Percentiles rank a stretch among this genome's conserved stretches.
These are phyloP conservation scores for Dactylella cylindrospora DNA, from an alignment of 2,329 filamentous ascomycete species.

Conservation along the genomic window DNA sequence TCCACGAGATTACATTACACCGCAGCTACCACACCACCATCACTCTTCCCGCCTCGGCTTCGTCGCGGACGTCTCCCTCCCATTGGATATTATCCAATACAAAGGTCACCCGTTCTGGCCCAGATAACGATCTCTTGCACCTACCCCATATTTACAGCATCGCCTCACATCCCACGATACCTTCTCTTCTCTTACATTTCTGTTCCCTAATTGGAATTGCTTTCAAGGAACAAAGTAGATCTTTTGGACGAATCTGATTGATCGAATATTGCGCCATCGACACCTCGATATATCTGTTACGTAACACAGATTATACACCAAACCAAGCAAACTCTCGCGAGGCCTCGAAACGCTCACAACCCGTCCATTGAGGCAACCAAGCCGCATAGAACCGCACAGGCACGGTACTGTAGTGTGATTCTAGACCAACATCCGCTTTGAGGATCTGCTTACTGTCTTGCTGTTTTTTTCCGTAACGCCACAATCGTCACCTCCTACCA, in stretches of 20 bases:
- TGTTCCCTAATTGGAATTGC: too few relatives aligned
- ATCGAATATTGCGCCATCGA: conserved; percentile 32
- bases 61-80: conserved; percentile 39
- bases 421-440: too few relatives aligned
- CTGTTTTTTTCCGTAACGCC: too few relatives aligned
- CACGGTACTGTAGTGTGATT: too few relatives aligned
- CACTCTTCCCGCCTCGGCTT: conserved; percentile 21
- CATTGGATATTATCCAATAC: conserved; percentile 43
- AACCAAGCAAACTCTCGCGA: too few relatives aligned
- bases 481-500: too few relatives aligned
- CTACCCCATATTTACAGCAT: background rate
- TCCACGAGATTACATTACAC: conserved; percentile 19
- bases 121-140: conserved; percentile 27
- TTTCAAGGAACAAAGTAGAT: too few relatives aligned
- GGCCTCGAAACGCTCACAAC: too few relatives aligned
- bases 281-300: conserved; percentile 44
- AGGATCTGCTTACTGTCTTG: too few relatives aligned
- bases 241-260: too few relatives aligned
- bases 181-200: background rate
- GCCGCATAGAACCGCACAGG: too few relatives aligned
- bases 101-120: conserved; percentile 44
- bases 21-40: background rate
- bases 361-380: too few relatives aligned
- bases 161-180: background rate
- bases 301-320: conserved; percentile 35